A percentile compares a stretch with the other conserved stretches of the same genome.
Conservation (phyloP, 768 basidiomycete genomes). For the Leccinum subtestaceum region DNA sequence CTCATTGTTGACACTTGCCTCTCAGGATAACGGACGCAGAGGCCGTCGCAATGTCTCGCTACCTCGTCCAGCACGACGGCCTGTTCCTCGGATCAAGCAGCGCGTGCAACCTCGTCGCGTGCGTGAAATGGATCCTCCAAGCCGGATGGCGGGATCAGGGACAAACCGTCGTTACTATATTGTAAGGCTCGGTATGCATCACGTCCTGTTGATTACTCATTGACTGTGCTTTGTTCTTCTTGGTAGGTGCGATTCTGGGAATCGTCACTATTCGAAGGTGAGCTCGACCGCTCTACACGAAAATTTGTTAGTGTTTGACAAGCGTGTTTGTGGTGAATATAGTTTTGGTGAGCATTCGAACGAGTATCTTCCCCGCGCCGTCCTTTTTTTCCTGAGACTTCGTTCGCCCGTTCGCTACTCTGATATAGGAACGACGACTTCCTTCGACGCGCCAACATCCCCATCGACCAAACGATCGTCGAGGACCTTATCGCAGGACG, state of each 20-base stretch:
- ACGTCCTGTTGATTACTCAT: background rate
- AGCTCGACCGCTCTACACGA: background rate
- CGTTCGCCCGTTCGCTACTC: background rate
- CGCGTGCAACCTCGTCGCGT: conserved; percentile 94
- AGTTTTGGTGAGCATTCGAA: conserved; percentile 48
- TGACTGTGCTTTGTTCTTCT: background rate
- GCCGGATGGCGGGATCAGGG: conserved; percentile 61
- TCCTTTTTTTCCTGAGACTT: background rate
- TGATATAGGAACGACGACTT: conserved; percentile 51
- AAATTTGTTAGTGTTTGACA: background rate
- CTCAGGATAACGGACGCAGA: conserved; percentile 86
- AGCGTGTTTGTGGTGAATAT: background rate
- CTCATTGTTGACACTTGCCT: background rate
- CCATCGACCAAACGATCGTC: conserved; percentile 39
- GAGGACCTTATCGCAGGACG: conserved; percentile 35
- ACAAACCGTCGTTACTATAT: conserved; percentile 76
- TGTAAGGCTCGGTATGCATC: conserved; percentile 47
- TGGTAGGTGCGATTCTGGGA: conserved; percentile 83
- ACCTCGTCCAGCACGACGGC: conserved; percentile 87
- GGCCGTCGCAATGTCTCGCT: conserved; percentile 94
- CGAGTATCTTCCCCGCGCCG: background rate
- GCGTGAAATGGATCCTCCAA: conserved; percentile 72
- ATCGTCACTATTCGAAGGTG: conserved; percentile 87
- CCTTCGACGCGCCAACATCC: conserved; percentile 40
- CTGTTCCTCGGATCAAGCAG: conserved; percentile 95